Conservation (phyloP, 768 basidiomycete genomes). For the Kwoniella pini region DNA sequence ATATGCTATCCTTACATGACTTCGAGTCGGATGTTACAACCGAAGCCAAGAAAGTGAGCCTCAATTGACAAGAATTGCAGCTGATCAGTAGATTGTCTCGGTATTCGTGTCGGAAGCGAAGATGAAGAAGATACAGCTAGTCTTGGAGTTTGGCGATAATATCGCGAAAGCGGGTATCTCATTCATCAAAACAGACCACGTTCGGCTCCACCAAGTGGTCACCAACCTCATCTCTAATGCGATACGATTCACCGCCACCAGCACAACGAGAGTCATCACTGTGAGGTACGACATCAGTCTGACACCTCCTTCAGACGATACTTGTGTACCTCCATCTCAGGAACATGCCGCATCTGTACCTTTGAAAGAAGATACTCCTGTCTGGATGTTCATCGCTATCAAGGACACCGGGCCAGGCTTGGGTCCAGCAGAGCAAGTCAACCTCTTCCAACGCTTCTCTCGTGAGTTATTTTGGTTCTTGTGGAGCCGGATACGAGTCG, state of each 20-base stretch:
- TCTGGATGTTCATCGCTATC: conserved; percentile 41
- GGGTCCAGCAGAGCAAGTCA: conserved; percentile 29
- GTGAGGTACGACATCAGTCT: conserved; percentile 39
- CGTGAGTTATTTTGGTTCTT: conserved; percentile 10
- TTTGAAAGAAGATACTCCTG: conserved; percentile 18
- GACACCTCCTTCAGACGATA: conserved; percentile 28
- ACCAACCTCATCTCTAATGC: conserved; percentile 51
- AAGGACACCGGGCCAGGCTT: conserved; percentile 51
- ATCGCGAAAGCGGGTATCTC: conserved; percentile 12
- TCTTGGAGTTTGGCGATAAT: conserved; percentile 34
- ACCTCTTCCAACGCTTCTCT: conserved; percentile 46
- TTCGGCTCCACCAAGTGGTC: conserved; percentile 34
- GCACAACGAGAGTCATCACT: conserved; percentile 26
- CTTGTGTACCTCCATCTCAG: conserved; percentile 15
- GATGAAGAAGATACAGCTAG: conserved; percentile 39
- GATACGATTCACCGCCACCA: conserved; percentile 45
- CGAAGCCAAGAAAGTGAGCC: conserved; percentile 36
- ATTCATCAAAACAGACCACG: conserved; percentile 25
- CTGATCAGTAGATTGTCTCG: conserved; percentile 33
- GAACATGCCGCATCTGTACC: neutral
- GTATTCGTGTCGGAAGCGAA: conserved; percentile 47
- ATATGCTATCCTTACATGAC: conserved; percentile 37
- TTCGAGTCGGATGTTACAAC: conserved; percentile 35
- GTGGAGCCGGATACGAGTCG: neutral
- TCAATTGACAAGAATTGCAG: neutral